Conservation (phyloP, 176 grass and related monocot genomes). For the Cenchrus fungigraminus region DNA sequence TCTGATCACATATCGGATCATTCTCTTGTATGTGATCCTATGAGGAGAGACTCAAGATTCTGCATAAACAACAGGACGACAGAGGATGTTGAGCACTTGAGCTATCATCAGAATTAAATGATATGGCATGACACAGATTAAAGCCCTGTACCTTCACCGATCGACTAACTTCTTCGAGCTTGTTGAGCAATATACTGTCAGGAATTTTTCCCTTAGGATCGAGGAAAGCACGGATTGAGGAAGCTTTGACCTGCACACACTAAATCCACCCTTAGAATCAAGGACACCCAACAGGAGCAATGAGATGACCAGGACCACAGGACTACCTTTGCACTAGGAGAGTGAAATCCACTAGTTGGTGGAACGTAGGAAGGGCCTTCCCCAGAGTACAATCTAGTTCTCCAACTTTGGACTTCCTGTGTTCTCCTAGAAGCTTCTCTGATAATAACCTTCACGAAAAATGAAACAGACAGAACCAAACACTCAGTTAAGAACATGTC, state of each 20-base stretch:
- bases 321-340: constrained; percentile 55
- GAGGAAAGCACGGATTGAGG: constrained; percentile 18
- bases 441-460: constrained; percentile 57
- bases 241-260: constrained; percentile 47
- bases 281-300: not conserved
- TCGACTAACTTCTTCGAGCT: constrained; percentile 59
- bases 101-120: constrained; percentile 6
- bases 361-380: constrained; percentile 48
- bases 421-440: constrained; percentile 66
- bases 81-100: not conserved
- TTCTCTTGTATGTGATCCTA: constrained; percentile 37
- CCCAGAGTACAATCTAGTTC: constrained; percentile 17
- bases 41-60: constrained; percentile 66
- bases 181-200: constrained; percentile 58
- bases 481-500: constrained; percentile 15
- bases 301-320: not conserved
- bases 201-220: constrained; percentile 40
- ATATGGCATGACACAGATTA: not conserved
- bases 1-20: not conserved
- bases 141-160: constrained; percentile 58
- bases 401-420: constrained; percentile 42
- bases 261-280: not conserved
- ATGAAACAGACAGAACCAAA: constrained; percentile 21
- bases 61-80: constrained; percentile 21
- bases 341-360: constrained; percentile 46